Base-by-base conservation (phyloP, 495 filamentous ascomycete species). In the Penicillium coprophilum region DNA sequence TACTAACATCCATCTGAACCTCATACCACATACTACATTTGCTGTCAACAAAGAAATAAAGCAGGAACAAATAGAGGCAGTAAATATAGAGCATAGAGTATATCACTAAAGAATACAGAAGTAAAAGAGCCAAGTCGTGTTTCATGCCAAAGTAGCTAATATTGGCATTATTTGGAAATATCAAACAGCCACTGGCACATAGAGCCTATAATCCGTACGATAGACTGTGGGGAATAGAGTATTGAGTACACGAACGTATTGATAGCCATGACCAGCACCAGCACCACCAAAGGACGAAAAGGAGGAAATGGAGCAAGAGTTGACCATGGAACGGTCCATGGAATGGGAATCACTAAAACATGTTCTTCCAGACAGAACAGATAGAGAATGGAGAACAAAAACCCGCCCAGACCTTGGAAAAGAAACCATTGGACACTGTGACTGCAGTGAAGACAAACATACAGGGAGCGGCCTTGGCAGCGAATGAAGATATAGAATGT, bases 361-460 rank as follows among this genome's bases (percentile, higher is more conserved):
- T 24, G 41, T 12, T 21, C 20, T 15, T 10, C 19, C 13, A 30
- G 8, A 49, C 9, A 15, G 17, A 21, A 48, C 31, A 48, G 12
- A 34, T n/a, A 6, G 4, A 34, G 32, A 15, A 36, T 13, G n/a
- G 32, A 36, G 32, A 36, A 36, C 1, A 36, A 13, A 13, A 36
- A 36, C 32, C 32, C 32, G 32, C 32, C 13, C 32, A 36, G 32
- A 36, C 13, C 13, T 15, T n/a, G 32, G 32, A 20, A 19, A 47
- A 30, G 45, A 30, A 34, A 34, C 23, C 27, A 20, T n/a, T 36
- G 32, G 46, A 49, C 28, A 49, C 46, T 19, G 46, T 49, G 46
- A 49, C 30, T 20, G 46, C 15, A 32, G 15, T n/a, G n/a, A n/a
- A 24, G n/a, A 34, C 2, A 21, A 17, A 49, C 28, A 34, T 13